Conservation (phyloP, 192 early-diverging fungal genomes). For the Thoreauomyces humboldtii region DNA sequence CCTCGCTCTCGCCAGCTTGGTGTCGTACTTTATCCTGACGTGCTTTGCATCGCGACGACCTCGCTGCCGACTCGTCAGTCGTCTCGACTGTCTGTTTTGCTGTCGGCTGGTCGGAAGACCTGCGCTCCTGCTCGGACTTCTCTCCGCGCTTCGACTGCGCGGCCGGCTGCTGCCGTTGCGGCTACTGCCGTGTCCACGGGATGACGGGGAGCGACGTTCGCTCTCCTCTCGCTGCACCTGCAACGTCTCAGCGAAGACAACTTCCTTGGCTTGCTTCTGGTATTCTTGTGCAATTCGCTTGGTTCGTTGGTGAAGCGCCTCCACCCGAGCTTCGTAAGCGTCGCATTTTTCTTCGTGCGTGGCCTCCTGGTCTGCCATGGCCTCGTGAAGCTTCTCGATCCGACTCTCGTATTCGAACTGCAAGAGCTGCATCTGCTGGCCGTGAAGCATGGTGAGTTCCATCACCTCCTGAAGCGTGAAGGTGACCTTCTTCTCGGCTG, state of each 20-base stretch:
- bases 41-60: too few relatives aligned
- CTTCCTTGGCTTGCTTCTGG: conserved; percentile 28
- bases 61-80: too few relatives aligned
- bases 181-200: too few relatives aligned
- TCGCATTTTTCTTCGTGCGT: conserved; percentile 24
- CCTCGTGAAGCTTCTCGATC: conserved; percentile 10
- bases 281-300: conserved; percentile 48
- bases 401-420: conserved; percentile 53
- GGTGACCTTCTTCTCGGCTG: conserved; percentile 16
- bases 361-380: conserved; percentile 36
- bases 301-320: conserved; percentile 36
- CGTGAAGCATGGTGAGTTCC: conserved; percentile 60
- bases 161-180: neutral
- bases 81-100: too few relatives aligned
- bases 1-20: neutral
- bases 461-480: conserved; percentile 59
- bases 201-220: too few relatives aligned
- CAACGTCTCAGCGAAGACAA: neutral
- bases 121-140: too few relatives aligned
- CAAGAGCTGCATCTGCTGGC: conserved; percentile 57
- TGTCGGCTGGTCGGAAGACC: too few relatives aligned
- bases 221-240: too few relatives aligned
- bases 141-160: too few relatives aligned
- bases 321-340: conserved; percentile 32
- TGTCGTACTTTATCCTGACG: neutral